Conservation (phyloP, 345 rosid species). For the Gossypium rotundifolium region DNA sequence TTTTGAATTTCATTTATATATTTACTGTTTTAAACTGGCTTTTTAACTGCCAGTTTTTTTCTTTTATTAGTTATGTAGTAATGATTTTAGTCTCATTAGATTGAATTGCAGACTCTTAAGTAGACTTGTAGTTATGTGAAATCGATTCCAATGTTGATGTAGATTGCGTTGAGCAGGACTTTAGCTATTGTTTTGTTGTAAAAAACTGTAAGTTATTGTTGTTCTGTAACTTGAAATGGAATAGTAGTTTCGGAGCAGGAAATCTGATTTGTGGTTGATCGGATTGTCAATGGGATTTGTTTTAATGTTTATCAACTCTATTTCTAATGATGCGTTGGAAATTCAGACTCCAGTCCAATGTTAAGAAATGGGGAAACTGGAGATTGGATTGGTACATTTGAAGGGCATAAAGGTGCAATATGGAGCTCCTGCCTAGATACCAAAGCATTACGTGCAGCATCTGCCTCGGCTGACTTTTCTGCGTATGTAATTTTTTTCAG, state of each 20-base stretch:
- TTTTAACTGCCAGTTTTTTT: not conserved
- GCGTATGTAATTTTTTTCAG: conserved; percentile 47
- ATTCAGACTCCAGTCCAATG: conserved; percentile 89
- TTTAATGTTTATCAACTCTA: not conserved
- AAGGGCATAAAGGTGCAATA: conserved; percentile 97
- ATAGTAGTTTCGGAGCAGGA: not conserved
- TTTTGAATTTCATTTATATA: not conserved
- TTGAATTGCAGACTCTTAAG: not conserved
- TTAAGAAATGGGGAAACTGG: conserved; percentile 99
- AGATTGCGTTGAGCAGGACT: not conserved
- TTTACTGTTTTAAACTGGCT: not conserved
- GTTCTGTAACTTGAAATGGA: not conserved
- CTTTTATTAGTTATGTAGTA: not conserved
- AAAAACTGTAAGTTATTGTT: not conserved
- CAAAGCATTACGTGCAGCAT: conserved; percentile 85
- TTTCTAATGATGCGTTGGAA: conserved; percentile 13
- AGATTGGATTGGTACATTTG: conserved; percentile 98
- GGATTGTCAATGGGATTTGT: not conserved
- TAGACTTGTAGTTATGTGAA: not conserved
- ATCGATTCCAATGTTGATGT: not conserved
- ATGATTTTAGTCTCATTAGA: not conserved
- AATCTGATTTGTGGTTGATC: not conserved
- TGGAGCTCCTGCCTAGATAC: conserved; percentile 95
- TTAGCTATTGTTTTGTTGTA: not conserved
- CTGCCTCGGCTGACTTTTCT: conserved; percentile 96